Conservation (phyloP, 2,329 filamentous ascomycete species). For the Trichoderma atroviride region DNA sequence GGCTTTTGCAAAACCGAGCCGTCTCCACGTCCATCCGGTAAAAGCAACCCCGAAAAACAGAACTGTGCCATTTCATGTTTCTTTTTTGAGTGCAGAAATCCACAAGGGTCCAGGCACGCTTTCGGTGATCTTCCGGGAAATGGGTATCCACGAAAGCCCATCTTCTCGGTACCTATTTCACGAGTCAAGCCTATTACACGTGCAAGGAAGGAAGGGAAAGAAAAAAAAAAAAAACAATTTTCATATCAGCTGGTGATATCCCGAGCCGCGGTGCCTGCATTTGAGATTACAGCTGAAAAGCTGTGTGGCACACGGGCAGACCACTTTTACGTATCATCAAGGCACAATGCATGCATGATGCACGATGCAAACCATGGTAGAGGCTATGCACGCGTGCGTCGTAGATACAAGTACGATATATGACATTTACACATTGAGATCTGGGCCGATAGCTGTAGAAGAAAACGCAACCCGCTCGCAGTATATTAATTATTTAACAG, state of each 20-base stretch:
- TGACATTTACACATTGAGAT: neutral
- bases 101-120: neutral
- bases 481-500: conserved; percentile 5
- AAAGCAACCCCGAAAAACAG: conserved; percentile 1
- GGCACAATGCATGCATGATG: conserved; percentile 7
- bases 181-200: conserved; percentile 2
- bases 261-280: neutral
- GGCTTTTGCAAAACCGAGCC: conserved; percentile 10
- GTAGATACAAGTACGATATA: neutral
- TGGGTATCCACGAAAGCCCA: neutral
- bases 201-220: neutral
- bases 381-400: conserved; percentile 1
- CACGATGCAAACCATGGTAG: neutral
- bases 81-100: neutral
- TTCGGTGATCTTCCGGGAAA: conserved; percentile 2
- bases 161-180: neutral
- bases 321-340: neutral
- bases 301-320: neutral
- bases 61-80: neutral
- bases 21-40: neutral
- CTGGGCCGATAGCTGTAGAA: neutral
- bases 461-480: neutral
- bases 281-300: neutral
- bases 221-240: neutral
- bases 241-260: neutral